A percentile compares a stretch with the other conserved stretches of the same genome.
These are phyloP conservation scores for Claviceps cyperi DNA, from an alignment of 2,329 filamentous ascomycete genomes.

Conservation along the genomic window DNA sequence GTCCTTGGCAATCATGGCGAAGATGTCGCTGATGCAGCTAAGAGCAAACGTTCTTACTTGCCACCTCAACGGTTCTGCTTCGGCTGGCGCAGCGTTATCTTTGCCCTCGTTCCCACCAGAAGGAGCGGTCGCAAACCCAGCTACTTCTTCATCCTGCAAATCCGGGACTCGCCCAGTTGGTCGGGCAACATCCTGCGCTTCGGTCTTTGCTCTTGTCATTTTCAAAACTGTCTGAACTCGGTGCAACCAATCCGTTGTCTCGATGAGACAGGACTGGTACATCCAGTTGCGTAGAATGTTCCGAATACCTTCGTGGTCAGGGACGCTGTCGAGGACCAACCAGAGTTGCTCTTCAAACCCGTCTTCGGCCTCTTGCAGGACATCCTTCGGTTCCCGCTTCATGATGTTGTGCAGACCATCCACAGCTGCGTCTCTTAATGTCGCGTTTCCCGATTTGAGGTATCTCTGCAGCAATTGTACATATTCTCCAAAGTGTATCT, in stretches of 20 bases:
- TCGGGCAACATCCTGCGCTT: constrained; percentile 32
- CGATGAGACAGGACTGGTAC: constrained; percentile 67
- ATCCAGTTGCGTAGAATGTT: constrained; percentile 90
- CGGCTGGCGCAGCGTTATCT: constrained; percentile 31
- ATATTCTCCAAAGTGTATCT: constrained; percentile 73
- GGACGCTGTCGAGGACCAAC: constrained; percentile 68
- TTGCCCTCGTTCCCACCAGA: constrained; percentile 43
- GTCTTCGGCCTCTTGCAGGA: constrained; percentile 58
- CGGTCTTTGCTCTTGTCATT: constrained; percentile 60
- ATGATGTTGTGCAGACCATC: constrained; percentile 89
- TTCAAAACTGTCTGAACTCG: constrained; percentile 80
- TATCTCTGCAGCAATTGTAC: constrained; percentile 70
- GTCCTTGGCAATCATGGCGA: constrained; percentile 65
- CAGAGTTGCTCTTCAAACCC: constrained; percentile 85
- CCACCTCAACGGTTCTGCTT: constrained; percentile 86
- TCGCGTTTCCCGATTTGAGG: constrained; percentile 51
- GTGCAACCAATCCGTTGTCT: constrained; percentile 76
- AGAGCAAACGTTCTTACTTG: constrained; percentile 92
- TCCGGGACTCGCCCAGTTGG: constrained; percentile 48
- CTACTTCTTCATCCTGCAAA: constrained; percentile 88
- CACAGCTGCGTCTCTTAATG: constrained; percentile 66
- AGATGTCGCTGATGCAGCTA: constrained; percentile 71
- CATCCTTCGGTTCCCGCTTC: constrained; percentile 77
- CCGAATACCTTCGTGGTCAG: constrained; percentile 64
- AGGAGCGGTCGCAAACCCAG: constrained; percentile 73